These are phyloP conservation scores for Canavalia ensiformis DNA, from an alignment of 306 rosid genomes.

Conservation along the genomic window DNA sequence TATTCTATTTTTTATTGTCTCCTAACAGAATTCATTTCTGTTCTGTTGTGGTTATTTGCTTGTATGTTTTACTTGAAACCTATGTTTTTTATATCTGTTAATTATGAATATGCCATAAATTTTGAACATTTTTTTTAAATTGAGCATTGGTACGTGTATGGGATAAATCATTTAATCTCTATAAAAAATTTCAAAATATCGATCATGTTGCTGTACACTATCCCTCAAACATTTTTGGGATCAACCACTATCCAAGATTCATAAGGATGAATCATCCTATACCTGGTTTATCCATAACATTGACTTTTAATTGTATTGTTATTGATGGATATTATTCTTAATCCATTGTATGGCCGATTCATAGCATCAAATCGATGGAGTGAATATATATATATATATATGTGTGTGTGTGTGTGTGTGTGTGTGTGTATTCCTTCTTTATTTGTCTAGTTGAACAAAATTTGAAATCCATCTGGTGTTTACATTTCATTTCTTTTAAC, in stretches of 20 bases:
- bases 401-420: conserved; percentile 1
- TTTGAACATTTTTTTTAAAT: background rate
- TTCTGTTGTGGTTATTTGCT: background rate
- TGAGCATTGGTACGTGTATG: background rate
- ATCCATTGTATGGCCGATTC: conserved; percentile 33
- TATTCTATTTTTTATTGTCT: background rate
- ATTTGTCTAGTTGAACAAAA: conserved; percentile 25
- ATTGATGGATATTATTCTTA: conserved; percentile 29
- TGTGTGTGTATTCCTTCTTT: conserved; percentile 33
- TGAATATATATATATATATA: background rate
- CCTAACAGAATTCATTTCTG: background rate
- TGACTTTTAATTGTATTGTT: background rate
- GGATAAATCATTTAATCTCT: background rate
- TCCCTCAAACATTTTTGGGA: background rate
- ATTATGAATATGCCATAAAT: background rate
- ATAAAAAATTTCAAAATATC: background rate
- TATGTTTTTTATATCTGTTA: background rate
- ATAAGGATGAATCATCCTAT: background rate
- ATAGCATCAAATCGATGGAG: background rate
- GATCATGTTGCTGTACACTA: background rate
- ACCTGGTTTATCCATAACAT: background rate
- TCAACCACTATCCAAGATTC: background rate
- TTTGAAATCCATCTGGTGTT: conserved; percentile 21
- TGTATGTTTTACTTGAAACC: background rate
- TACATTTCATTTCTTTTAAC: conserved; percentile 47